A percentile compares a stretch with the other conserved stretches of the same genome.
These are phyloP conservation scores for Posidonia oceanica DNA, from an alignment of 116 monocot species.

Conservation along the genomic window DNA sequence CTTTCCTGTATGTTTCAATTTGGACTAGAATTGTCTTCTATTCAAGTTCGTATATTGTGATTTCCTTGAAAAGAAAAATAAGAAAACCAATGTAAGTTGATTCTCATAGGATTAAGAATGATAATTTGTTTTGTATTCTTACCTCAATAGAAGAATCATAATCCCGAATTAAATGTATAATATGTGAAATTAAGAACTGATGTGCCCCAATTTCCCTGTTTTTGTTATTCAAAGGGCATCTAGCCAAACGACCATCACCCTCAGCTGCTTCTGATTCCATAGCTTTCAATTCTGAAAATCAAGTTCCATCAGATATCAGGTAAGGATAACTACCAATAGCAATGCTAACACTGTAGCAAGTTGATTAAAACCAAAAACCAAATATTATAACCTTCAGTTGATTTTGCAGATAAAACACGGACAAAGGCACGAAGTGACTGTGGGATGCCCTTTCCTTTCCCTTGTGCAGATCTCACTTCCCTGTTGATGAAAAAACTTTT, in stretches of 20 bases:
- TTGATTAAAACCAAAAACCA: not conserved
- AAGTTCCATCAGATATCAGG: not conserved
- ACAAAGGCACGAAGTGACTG: slow-evolving; percentile 67
- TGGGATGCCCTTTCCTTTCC: slow-evolving; percentile 70
- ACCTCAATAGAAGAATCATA: slow-evolving; percentile 54
- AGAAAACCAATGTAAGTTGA: no score
- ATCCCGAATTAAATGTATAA: slow-evolving; percentile 24
- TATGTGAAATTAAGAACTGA: slow-evolving; percentile 32
- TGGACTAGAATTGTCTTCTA: no score
- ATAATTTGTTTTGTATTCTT: not conserved
- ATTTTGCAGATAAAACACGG: slow-evolving; percentile 51
- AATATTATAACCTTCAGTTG: slow-evolving; percentile 38
- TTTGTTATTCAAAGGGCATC: slow-evolving; percentile 41
- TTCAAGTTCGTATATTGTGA: no score
- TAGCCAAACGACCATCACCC: slow-evolving; percentile 66
- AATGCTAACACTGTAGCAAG: not conserved
- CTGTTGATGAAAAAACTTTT: slow-evolving; percentile 17
- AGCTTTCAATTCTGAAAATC: slow-evolving; percentile 42
- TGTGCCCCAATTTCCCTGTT: slow-evolving; percentile 51
- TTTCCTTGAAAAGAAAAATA: no score
- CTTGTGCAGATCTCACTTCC: slow-evolving; percentile 44
- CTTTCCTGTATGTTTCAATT: no score
- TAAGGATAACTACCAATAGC: not conserved
- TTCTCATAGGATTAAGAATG: slow-evolving; percentile 1
- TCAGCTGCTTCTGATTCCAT: slow-evolving; percentile 50